A percentile compares a stretch with the other conserved stretches of the same genome.
Evolutionary conservation across 2,329 filamentous ascomycete species (phyloP).

Genomic region (Fusarium haematococcum): DNA sequence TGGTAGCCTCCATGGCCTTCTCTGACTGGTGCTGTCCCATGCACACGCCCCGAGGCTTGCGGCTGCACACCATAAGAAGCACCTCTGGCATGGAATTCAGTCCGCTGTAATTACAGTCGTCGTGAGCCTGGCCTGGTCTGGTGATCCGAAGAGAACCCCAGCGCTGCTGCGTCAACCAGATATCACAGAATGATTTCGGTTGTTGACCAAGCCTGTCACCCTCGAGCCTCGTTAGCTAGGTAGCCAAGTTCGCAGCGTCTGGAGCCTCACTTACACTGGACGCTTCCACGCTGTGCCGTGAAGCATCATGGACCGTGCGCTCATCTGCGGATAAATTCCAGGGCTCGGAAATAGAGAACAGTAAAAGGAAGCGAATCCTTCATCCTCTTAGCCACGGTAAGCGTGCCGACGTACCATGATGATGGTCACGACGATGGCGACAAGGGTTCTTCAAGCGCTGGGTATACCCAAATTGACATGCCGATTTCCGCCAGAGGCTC

Average conservation of each 20-base stretch:
- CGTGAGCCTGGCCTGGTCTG: background rate
- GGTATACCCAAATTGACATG: background rate
- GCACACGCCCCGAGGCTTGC: background rate
- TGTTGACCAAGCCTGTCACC: background rate
- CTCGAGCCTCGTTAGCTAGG: background rate
- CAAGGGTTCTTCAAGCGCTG: background rate
- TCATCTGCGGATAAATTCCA: background rate
- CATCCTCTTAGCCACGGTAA: background rate
- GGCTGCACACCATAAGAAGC: constrained; percentile 1
- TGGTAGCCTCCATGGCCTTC: constrained; percentile 9
- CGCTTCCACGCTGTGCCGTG: background rate
- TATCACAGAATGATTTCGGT: background rate
- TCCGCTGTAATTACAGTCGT: constrained; percentile 2
- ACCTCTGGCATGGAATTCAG: background rate
- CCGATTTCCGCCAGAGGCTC: constrained; percentile 6
- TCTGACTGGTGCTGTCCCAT: constrained; percentile 2
- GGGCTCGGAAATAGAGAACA: background rate
- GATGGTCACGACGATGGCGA: background rate
- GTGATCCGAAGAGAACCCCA: background rate
- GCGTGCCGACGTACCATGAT: background rate
- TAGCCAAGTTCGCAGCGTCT: background rate
- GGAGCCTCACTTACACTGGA: background rate
- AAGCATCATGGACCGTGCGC: background rate
- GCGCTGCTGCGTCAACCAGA: background rate
- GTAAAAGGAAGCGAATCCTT: background rate